Evolutionary conservation across 768 basidiomycete genomes (phyloP), one percentile per base, ranked within the genome.

Genomic region (Multifurca ochricompacta): DNA sequence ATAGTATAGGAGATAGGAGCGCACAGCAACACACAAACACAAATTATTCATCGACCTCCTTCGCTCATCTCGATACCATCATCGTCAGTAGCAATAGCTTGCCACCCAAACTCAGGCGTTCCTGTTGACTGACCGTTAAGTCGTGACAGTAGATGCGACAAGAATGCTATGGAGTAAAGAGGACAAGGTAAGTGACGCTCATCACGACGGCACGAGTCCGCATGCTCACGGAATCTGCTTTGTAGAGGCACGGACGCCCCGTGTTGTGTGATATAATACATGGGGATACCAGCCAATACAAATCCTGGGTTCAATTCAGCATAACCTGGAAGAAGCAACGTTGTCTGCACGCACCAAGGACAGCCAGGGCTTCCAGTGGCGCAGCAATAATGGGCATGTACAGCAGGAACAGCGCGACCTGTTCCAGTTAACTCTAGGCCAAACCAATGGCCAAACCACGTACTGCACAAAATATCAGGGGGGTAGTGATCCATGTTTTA

Each of bases 381-480:
- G 94, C 93, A 3, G 95, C 95, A 53, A 94, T 85, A 47, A 95
- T 76, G 2, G 94, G 93, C 91, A 99, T 95, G 63, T 85, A 87
- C 9, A 99, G 73, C 48, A 98, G 74, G 70, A 94, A 94, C 47
- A 92, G 71, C 3, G 92, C 91, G 10, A 93, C 86, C 87, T 90
- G 46, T 13, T 42, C 41, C 13, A 10, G 27, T 48, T 13, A 19
- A 45, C 37, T 23, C 41, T n/a, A 35, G 19, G 19, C 23, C 27
- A 32, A 43, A 56, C 18, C 48, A 8, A 43, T 10, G 10, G 27
- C 30, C 8, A 55, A 28, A 31, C 42, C 46, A 74, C 83, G 56
- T 65, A 92, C 91, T 30, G 77, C 84, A 63, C 92, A 95, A 69
- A 98, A 98, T 4, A 75, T 81, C 28, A 97, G 72, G 1, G 95